These are phyloP conservation scores for Mrakia frigida DNA, from an alignment of 768 basidiomycete species.

Conservation along the genomic window DNA sequence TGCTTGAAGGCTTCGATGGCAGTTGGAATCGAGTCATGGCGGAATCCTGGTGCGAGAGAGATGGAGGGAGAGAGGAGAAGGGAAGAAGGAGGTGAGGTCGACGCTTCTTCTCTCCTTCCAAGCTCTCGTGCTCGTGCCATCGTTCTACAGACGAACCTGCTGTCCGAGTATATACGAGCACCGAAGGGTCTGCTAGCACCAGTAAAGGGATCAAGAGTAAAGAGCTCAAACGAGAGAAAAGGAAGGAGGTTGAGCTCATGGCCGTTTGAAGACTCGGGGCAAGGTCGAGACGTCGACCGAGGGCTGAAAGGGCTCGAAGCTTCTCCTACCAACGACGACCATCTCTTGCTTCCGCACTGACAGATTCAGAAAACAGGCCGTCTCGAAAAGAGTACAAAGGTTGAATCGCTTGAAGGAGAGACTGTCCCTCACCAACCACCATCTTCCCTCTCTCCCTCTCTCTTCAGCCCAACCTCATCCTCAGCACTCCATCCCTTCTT, in stretches of 20 bases:
- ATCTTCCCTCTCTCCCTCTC: neutral
- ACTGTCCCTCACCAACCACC: neutral
- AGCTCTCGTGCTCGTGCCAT: neutral
- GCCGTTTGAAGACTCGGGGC: neutral
- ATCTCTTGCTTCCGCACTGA: neutral
- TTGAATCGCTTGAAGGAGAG: neutral
- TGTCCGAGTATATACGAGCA: conserved; percentile 30
- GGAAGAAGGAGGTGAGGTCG: neutral
- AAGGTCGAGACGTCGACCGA: neutral
- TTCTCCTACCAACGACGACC: neutral
- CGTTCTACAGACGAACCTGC: conserved; percentile 17
- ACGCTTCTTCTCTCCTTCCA: neutral
- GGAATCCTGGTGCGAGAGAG: conserved; percentile 49
- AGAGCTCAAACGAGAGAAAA: neutral
- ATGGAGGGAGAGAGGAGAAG: conserved; percentile 62
- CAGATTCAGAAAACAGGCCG: neutral
- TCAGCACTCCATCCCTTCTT: neutral
- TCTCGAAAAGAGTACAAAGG: neutral
- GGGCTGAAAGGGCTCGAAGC: neutral
- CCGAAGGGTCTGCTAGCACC: neutral
- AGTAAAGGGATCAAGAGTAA: neutral
- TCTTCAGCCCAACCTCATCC: neutral
- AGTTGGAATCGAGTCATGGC: conserved; percentile 71
- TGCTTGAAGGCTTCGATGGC: conserved; percentile 57
- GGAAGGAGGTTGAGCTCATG: neutral